Evolutionary conservation across 1,284 basidiomycete species (phyloP).

Genomic region (Leccinum proliferum): DNA sequence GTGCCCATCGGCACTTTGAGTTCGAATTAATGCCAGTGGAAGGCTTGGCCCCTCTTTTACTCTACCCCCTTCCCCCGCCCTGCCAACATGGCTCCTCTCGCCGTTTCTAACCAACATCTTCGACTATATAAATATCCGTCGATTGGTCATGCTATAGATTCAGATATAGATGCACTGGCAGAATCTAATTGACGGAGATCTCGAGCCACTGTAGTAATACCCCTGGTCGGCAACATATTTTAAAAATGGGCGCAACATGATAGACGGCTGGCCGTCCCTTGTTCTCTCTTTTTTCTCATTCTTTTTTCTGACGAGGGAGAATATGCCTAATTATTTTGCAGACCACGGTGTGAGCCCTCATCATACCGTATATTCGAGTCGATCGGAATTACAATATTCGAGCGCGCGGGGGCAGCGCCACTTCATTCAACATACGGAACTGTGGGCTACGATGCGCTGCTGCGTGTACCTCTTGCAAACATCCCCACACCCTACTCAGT

Average conservation of each 20-base stretch:
- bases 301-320: background rate
- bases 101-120: background rate
- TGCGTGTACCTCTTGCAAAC: too few species aligned
- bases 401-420: background rate
- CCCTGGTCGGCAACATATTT: background rate
- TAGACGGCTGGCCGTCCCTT: background rate
- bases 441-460: background rate
- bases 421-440: background rate
- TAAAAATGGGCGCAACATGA: background rate
- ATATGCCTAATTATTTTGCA: background rate
- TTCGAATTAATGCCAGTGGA: background rate
- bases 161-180: background rate
- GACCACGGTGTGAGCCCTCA: background rate
- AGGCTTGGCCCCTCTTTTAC: background rate
- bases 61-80: background rate
- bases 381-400: background rate
- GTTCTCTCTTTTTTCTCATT: background rate
- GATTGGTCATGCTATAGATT: background rate
- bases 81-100: background rate
- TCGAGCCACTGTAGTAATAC: background rate
- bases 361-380: background rate
- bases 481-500: too few species aligned
- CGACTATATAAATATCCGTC: background rate
- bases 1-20: background rate
- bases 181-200: conserved; percentile 1